Base-by-base conservation (phyloP, 352 stramenopile species). In the Peronospora destructor region DNA sequence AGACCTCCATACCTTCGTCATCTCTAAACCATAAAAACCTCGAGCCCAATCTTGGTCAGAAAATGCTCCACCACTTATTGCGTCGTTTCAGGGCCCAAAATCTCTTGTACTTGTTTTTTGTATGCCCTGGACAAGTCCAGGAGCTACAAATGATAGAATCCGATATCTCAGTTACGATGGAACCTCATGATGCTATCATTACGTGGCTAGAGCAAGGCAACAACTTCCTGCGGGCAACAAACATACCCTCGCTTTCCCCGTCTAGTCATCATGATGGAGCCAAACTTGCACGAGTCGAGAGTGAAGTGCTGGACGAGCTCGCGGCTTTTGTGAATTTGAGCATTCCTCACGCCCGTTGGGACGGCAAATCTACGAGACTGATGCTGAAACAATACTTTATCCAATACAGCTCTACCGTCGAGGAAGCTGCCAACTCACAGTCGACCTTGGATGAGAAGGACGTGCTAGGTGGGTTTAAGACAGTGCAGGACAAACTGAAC, bases 131-230 rank as follows among this genome's bases (percentile, higher is more conserved):
- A 21, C 19, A 21, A 21, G 19, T 21, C 19, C 3, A 21, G 19
- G 19, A 21, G 19, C 19, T 21, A 21, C 19, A 21, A 21, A 21
- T 17, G 12, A 51, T 33, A 29, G 3, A 25, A 34, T 2, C 12
- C 2, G 21, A 2, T 12, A 30, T 38, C 12, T 4, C 1, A 11
- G 11, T 10, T 30, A 62, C 19, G 19, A 21, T 57, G 54, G 48
- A 53, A 16, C 42, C 17, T 28, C 49, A 38, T n/a, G 56, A 64
- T 35, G 49, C 39, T 14, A 59, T 64, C 38, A 34, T 55, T 4
- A 23, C 35, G 43, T 59, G 56, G 56, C 38, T 64, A 17, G 49
- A 64, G 49, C 48, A 49, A 11, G 32, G 23, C 12, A 17, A 49
- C 23, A 47, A 62, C 36, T 62, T 62, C 40, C 3, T 36, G 40